A percentile compares a stretch with the other conserved stretches of the same genome.
These are phyloP conservation scores for Irpex rosettiformis DNA, from an alignment of 1,284 basidiomycete species.

Conservation along the genomic window DNA sequence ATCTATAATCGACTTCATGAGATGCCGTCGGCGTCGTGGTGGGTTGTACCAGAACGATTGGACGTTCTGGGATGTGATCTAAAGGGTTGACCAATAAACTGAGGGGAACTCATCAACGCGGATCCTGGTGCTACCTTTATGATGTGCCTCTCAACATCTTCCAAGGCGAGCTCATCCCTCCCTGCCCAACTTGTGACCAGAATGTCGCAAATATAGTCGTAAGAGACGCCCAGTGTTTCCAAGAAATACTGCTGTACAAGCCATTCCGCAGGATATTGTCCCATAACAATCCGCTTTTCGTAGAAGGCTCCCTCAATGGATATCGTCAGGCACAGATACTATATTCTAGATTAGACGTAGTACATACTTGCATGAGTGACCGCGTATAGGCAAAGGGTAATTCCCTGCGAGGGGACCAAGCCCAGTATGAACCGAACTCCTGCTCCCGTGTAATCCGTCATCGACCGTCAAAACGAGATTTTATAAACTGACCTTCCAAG, in stretches of 20 bases:
- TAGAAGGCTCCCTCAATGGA: conserved; percentile 52
- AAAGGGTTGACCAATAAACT: not conserved
- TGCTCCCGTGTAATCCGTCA: conserved; percentile 21
- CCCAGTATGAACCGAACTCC: conserved; percentile 48
- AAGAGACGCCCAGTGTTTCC: conserved; percentile 56
- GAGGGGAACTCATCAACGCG: too few relatives aligned
- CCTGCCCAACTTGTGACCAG: conserved; percentile 38
- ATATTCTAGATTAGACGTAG: not conserved
- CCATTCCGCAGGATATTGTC: conserved; percentile 48
- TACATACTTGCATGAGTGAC: conserved; percentile 51
- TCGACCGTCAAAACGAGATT: not conserved
- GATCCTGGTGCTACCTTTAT: conserved; percentile 39
- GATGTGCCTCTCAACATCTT: conserved; percentile 50
- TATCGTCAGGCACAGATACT: conserved; percentile 1
- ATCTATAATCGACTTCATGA: conserved; percentile 56
- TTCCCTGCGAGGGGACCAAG: conserved; percentile 40
- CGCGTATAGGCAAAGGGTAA: conserved; percentile 53
- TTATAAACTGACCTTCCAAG: conserved; percentile 55
- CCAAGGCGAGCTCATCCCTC: conserved; percentile 31
- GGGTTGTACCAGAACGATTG: conserved; percentile 65
- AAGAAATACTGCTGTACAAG: conserved; percentile 63
- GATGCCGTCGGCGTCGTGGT: conserved; percentile 58
- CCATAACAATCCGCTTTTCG: conserved; percentile 53
- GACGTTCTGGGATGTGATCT: conserved; percentile 59
- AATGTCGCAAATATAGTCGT: conserved; percentile 38